Base-by-base conservation (phyloP, 306 rosid genomes). In the Begonia fuchsioides region DNA sequence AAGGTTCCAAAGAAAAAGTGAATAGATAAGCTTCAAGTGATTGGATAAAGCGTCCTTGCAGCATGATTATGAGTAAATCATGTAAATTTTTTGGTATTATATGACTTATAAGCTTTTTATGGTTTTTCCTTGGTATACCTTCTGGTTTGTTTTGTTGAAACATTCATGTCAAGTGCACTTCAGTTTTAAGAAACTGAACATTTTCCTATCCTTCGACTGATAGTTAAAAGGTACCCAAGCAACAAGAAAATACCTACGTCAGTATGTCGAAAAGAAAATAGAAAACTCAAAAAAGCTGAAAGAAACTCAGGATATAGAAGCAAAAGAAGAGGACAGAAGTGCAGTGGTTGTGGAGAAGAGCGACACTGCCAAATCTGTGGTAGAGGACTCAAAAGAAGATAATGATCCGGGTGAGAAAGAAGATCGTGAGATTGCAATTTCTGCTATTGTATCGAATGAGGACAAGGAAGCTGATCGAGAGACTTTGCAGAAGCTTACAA, bases 371-470 rank as follows among this genome's bases (percentile, higher is more conserved):
- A 77, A 73, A 58, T 56, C 72, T 38, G 66, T 68, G 59, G 59
- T 39, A 32, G 80, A 66, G 59, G 69, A 67, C 52, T 64, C 76
- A n/a, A 85, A 72, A 62, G 94, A 68, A 43, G 83, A 73, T 18
- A 67, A 54, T 52, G 73, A 64, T 68, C 75, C 77, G 11, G 78
- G 62, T 38, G 71, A 62, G 70, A 82, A 82, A 65, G 93, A 78
- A 47, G 71, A 62, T 68, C 75, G 53, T 65, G 80, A 77, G 60
- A 54, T 53, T 49, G 41, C 76, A 10, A 73, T 50, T 68, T 82
- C 87, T 65, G 95, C 87, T 26, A 67, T 82, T 50, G 84, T 92
- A 65, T 85, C 87, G 0, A 77, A 82, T 20, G 98, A 82, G 62
- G 98, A 92, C 68, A 82, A 58, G 76, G 94, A 82, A 55, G 75